Evolutionary conservation across 805 yeast genomes (phyloP), one percentile per base, ranked within the genome.

Genomic region (Cephaloascus albidus): DNA sequence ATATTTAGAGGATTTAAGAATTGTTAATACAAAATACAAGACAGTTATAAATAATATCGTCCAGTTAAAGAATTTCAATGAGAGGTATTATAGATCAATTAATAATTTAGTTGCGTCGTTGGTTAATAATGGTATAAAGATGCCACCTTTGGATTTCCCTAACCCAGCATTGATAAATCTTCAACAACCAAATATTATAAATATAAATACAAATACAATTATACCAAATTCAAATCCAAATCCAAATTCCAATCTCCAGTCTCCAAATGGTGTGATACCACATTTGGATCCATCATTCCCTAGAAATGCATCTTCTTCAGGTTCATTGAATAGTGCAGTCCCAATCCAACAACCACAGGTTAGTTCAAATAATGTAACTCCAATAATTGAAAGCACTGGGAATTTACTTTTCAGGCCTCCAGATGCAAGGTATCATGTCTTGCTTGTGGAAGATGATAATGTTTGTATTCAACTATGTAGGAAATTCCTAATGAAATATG

Each of bases 401-500:
- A 30, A 20, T 42, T 43, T 32, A 14, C 36, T 1, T 37, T 36
- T n/a, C 28, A 23, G 33, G 14, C 33, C 61, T 20, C 53, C 58
- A 3, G 61, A 58, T 43, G 65, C 71, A 4, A 78, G 78, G 18
- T 77, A 81, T 55, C 88, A 81, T 51, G 90, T 84, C 3, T 61
- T 83, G 33, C 58, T 85, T 19, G 93, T 84, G 14, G 94, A 83
- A 57, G 94, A 83, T 58, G 94, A 82, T 56, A 76, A 74, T 32
- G 85, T 84, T 31, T 84, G 96, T 49, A 83, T 87, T 39, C 85
- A 83, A 45, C 66, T 90, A 8, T 85, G 96, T 49, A 70, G 85
- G 8, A 85, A 85, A 55, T 86, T 93, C 52, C 58, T 93, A 41
- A 75, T 77, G 53, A 85, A 86, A 52, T 87, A 85, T 55, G 97